Conservation (phyloP, 257 asterid genomes). For the Rauvolfia tetraphylla region DNA sequence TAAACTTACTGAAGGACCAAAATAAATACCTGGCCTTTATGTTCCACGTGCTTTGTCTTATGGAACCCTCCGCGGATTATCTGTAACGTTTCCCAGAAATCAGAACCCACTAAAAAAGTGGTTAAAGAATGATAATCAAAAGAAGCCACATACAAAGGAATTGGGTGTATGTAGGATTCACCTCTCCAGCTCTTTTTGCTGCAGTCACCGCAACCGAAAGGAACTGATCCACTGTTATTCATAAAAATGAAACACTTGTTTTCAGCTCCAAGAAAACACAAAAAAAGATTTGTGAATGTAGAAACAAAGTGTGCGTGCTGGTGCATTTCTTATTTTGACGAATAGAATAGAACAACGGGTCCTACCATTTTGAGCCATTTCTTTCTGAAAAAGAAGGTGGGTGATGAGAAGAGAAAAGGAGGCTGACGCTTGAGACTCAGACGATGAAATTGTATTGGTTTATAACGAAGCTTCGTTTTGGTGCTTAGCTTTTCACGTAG, state of each 20-base stretch:
- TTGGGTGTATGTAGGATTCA: conserved; percentile 14
- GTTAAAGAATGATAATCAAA: not conserved
- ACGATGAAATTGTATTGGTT: not conserved
- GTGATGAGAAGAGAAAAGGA: conserved; percentile 11
- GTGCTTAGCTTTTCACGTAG: conserved; percentile 6
- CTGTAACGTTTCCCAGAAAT: conserved; percentile 30
- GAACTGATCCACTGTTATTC: conserved; percentile 46
- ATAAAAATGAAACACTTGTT: not conserved
- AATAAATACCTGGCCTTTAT: conserved; percentile 60
- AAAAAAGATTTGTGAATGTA: not conserved
- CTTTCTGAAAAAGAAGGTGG: conserved; percentile 8
- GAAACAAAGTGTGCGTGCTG: not conserved
- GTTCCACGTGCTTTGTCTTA: conserved; percentile 70
- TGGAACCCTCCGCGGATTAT: conserved; percentile 63
- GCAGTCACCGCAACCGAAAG: conserved; percentile 60
- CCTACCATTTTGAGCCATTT: conserved; percentile 60
- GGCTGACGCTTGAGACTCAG: not conserved
- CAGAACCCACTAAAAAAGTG: conserved; percentile 11
- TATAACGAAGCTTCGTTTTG: conserved; percentile 20
- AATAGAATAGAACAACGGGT: conserved; percentile 6
- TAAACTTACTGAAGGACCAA: not conserved
- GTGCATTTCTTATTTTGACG: not conserved
- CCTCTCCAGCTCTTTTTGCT: conserved; percentile 77
- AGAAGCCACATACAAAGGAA: not conserved
- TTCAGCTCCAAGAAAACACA: conserved; percentile 1